A percentile compares a stretch with the other conserved stretches of the same genome.
phyloP scores from a whole-genome alignment of 1,139 yeast species.

The Saccharomyces uvarum region DNA sequence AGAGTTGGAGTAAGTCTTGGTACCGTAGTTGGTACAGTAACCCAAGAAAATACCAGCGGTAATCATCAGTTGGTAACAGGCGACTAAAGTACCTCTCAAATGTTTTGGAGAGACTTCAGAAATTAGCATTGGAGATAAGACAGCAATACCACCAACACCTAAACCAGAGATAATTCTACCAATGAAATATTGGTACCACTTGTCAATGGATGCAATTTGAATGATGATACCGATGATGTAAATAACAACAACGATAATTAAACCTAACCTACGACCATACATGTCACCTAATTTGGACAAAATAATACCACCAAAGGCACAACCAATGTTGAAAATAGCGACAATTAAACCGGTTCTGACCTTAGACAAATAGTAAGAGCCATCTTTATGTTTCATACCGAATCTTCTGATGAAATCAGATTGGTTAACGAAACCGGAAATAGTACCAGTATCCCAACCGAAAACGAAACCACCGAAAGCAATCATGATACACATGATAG shows the following conservation, averaged over 20 bases:
- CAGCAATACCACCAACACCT: constrained; percentile 59
- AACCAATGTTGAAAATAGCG: constrained; percentile 6
- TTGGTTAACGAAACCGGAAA: constrained; percentile 68
- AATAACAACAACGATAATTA: constrained; percentile 48
- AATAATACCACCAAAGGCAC: constrained; percentile 6
- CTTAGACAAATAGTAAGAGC: constrained; percentile 39
- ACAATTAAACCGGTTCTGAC: constrained; percentile 6
- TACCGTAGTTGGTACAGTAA: constrained; percentile 54
- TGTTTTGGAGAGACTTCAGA: constrained; percentile 62
- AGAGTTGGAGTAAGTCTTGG: constrained; percentile 41
- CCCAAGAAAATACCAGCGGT: constrained; percentile 59
- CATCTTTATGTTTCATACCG: constrained; percentile 35
- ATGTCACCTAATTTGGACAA: constrained; percentile 45
- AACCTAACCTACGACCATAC: constrained; percentile 55
- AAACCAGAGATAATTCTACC: constrained; percentile 61
- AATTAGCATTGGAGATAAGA: constrained; percentile 55
- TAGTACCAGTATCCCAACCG: constrained; percentile 72
- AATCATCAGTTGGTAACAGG: constrained; percentile 58
- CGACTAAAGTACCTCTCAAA: constrained; percentile 60
- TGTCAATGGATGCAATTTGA: constrained; percentile 48
- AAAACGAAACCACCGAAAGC: constrained; percentile 62
- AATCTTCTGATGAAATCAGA: constrained; percentile 48
- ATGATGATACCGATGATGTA: constrained; percentile 58
- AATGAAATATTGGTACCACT: constrained; percentile 49
- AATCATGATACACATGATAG: constrained; percentile 37